Base-by-base conservation (phyloP, 1,139 yeast genomes). In the Arxiozyma heterogenica region DNA sequence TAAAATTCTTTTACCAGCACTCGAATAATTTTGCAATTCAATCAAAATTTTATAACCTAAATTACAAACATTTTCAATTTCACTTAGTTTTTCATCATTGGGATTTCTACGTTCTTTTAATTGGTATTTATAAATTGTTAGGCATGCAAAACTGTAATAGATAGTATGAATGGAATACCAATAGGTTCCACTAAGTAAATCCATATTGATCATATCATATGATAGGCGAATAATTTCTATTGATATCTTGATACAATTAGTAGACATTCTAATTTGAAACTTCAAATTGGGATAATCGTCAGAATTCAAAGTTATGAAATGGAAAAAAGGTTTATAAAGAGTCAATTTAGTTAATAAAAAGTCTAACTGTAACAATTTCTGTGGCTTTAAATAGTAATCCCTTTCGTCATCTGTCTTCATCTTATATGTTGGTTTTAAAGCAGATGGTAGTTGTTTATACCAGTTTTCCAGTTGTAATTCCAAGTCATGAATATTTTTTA, bases 91-190 rank as follows among this genome's bases (percentile, higher is more conserved):
- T 55, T 79, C 76, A 61, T 83, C 81, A 9, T 95, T 95, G 53
- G 80, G 74, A 60, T 84, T 89, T 18, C 18, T 22, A 15, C 23
- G 59, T 44, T 57, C 52, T 34, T 57, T 52, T 23, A 57, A 56
- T 50, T 59, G 62, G 56, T 61, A 90, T 57, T 79, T 83, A 65
- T 84, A 85, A 64, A 85, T 87, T 34, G 86, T 83, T 60, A 89
- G 74, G 64, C 94, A 85, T 1, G 95, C 93, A 58, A 88, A 88
- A 15, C 94, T 82, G 69, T 87, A 88, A 65, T 88, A 89, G 6
- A 89, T 84, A 0, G 96, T 86, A 68, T 89, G 89, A 70, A 86
- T 83, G 8, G 94, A 83, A 67, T 87, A 89, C 95, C 96, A 87
- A 68, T 89, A 89, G 1, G 94, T 86, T 1, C 95, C 95, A 62